Conservation (phyloP, 768 basidiomycete species). For the Phylloporus rhodoxanthus region DNA sequence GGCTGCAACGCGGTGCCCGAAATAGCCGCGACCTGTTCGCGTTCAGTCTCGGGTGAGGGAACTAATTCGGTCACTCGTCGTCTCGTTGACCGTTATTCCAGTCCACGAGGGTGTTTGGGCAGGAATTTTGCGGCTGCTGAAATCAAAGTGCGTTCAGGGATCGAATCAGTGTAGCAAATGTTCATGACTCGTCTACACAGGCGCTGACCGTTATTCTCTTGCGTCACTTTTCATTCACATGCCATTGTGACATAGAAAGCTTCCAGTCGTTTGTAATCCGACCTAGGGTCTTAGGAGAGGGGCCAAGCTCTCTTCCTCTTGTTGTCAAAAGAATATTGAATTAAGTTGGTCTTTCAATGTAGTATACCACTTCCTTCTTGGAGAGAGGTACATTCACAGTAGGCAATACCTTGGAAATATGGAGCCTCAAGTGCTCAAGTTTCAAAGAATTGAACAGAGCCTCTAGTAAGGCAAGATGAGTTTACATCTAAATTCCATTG, state of each 20-base stretch:
- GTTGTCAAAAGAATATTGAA: conserved; percentile 33
- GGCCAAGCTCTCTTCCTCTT: conserved; percentile 52
- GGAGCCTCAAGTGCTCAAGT: no score
- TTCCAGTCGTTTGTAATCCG: conserved; percentile 65
- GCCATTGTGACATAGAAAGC: conserved; percentile 47
- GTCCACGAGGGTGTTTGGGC: conserved; percentile 57
- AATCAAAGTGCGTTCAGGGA: conserved; percentile 43
- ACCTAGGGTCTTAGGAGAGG: conserved; percentile 49
- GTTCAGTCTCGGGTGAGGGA: conserved; percentile 51
- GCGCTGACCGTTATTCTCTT: conserved; percentile 46
- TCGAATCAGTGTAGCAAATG: conserved; percentile 17
- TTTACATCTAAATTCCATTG: background rate
- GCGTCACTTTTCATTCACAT: conserved; percentile 49
- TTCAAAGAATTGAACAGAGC: no score
- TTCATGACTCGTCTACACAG: conserved; percentile 9
- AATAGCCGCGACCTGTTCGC: conserved; percentile 45
- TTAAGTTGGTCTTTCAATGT: conserved; percentile 5
- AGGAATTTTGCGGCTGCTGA: conserved; percentile 53
- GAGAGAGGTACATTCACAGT: no score
- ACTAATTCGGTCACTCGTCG: background rate
- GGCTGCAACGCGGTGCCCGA: conserved; percentile 42
- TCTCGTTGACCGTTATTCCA: conserved; percentile 23
- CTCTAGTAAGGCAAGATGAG: background rate
- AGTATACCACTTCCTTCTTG: background rate
- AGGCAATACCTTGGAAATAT: no score